Evolutionary conservation across 352 stramenopile genomes (phyloP).

Genomic region (Thalassiosira sp.): DNA sequence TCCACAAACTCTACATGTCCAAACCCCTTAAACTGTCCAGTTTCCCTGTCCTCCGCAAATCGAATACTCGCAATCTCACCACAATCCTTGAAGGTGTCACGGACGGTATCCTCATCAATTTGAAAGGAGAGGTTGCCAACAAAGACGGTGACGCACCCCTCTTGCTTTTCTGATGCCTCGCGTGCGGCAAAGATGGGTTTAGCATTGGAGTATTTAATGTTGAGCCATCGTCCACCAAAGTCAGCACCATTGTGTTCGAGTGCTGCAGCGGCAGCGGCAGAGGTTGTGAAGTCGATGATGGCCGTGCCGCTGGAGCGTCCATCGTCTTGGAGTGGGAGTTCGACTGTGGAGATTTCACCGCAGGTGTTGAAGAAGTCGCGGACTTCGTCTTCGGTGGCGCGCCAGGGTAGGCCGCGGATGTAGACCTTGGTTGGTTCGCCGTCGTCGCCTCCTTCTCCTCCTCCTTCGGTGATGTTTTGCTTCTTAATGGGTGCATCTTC

Average conservation of each 20-base stretch:
- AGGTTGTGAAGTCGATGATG: conserved; percentile 90
- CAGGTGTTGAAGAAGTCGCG: conserved; percentile 91
- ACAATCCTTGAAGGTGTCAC: conserved; percentile 91
- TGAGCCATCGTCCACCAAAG: conserved; percentile 93
- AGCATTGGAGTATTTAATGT: conserved; percentile 86
- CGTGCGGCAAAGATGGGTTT: conserved; percentile 73
- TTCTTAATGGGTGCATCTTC: no score
- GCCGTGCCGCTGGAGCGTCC: conserved; percentile 88
- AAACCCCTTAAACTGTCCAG: conserved; percentile 97
- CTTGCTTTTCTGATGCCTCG: conserved; percentile 89
- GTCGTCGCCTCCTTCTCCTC: conserved; percentile 30
- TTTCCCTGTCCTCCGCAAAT: conserved; percentile 95
- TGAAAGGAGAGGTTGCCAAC: conserved; percentile 97
- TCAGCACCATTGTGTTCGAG: conserved; percentile 91
- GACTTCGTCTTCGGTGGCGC: conserved; percentile 92
- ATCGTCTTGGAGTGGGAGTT: conserved; percentile 88
- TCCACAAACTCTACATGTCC: conserved; percentile 96
- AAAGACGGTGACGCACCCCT: conserved; percentile 95
- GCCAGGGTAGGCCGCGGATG: conserved; percentile 94
- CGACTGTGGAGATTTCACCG: conserved; percentile 86
- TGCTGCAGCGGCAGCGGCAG: conserved; percentile 84
- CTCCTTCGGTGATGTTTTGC: no score
- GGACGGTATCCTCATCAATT: conserved; percentile 93
- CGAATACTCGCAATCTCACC: conserved; percentile 93
- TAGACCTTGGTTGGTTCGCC: conserved; percentile 87